Conservation (phyloP, 2,329 filamentous ascomycete genomes). For the Tolypocladium tropicale region DNA sequence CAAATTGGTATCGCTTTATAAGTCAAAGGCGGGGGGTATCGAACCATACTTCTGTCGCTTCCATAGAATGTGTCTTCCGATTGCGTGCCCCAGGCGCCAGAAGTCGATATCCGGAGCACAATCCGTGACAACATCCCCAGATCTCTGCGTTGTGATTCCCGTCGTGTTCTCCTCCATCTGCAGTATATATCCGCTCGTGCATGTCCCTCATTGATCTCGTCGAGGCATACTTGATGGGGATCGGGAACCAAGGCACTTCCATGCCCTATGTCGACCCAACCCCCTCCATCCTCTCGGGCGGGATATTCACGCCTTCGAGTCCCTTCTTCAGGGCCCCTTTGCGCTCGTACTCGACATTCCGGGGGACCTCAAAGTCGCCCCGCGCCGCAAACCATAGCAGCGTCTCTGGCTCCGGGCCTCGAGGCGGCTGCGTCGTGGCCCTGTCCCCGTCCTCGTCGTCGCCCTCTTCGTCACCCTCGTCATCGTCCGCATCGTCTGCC, state of each 20-base stretch:
- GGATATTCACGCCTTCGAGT: conserved; percentile 23
- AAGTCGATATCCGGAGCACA: neutral
- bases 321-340: conserved; percentile 21
- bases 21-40: no score
- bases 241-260: neutral
- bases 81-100: neutral
- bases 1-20: no score
- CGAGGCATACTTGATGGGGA: neutral
- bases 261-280: conserved; percentile 5
- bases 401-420: conserved; percentile 33
- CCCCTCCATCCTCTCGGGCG: conserved; percentile 11
- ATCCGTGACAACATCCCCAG: neutral
- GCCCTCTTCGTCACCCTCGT: conserved; percentile 14
- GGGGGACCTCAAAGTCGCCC: conserved; percentile 34
- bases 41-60: neutral
- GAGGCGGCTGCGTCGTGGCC: conserved; percentile 14
- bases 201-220: neutral
- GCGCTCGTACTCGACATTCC: conserved; percentile 32
- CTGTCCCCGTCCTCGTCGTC: conserved; percentile 5
- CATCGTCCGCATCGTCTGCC: conserved; percentile 39
- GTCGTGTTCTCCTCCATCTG: neutral
- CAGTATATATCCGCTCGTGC: neutral
- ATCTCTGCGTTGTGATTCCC: neutral
- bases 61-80: no score
- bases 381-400: conserved; percentile 34